Evolutionary conservation across 441 rosid genomes (phyloP).

Genomic region (Gossypium gossypioides): DNA sequence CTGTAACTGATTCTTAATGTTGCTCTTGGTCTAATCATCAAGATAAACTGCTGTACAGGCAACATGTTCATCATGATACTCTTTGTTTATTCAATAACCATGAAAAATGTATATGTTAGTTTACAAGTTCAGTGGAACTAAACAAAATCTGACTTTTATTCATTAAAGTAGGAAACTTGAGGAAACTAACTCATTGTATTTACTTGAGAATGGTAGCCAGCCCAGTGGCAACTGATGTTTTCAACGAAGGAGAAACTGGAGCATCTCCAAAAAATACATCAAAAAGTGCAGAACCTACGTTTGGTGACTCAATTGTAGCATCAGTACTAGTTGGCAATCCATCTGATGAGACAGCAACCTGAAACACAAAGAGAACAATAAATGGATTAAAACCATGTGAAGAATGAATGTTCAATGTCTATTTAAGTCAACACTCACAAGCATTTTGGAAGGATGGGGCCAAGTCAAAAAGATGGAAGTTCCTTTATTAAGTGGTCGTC

Average conservation of each 20-base stretch:
- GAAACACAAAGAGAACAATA: conserved; percentile 2
- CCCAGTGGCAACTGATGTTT: conserved; percentile 49
- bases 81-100: not conserved
- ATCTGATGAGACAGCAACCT: conserved; percentile 56
- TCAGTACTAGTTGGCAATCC: conserved; percentile 43
- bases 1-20: conserved; percentile 11
- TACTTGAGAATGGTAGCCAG: conserved; percentile 39
- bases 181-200: conserved; percentile 11
- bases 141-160: not conserved
- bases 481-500: conserved; percentile 61
- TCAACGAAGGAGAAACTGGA: conserved; percentile 71
- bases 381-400: not conserved
- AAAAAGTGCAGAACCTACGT: conserved; percentile 49
- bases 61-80: not conserved
- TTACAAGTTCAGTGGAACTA: not conserved
- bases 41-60: not conserved
- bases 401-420: not conserved
- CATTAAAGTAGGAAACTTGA: not conserved
- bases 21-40: not conserved
- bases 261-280: conserved; percentile 65
- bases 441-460: conserved; percentile 57
- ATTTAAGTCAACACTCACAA: conserved; percentile 33
- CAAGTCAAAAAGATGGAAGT: conserved; percentile 68
- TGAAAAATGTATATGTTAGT: not conserved
- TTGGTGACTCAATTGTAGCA: conserved; percentile 51